Evolutionary conservation across 2,329 filamentous ascomycete genomes (phyloP), one percentile per base, ranked within the genome.

Genomic region (Aspergillus sergii): DNA sequence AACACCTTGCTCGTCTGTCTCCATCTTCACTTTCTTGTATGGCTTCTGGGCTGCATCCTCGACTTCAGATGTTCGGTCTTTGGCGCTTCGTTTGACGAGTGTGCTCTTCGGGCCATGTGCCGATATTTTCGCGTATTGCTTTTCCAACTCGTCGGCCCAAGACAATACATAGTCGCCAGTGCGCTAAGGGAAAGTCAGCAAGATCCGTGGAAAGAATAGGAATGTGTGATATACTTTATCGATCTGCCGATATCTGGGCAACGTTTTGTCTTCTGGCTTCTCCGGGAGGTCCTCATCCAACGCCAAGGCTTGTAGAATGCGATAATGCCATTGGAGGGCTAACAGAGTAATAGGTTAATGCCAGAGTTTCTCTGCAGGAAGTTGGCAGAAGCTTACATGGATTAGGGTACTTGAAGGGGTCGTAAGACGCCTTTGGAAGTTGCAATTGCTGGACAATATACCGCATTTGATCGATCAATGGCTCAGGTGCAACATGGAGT

Each of bases 321-420:
- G 90, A 82, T 98, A 99, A 80, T 98, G 95, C 94, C 94, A 99
- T 79, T 99, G 95, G 28, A 99, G 83, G 10, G 91, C 86, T 73
- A 57, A 7, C 16, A n/a, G 16, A 19, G 5, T 9, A 34, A 67
- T 66, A 46, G 57, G 34, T 36, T 59, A 59, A 39, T 26, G 21
- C 43, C 12, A 8, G 4, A 12, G 9, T 6, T 23, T 5, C 12
- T 12, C 1, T 14, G 43, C n/a, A n/a, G 2, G 23, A 4, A 9
- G 10, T 19, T 23, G 32, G 5, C 19, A 51, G 34, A n/a, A 45
- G 46, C 78, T 65, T 70, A 80, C 80, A 74, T 11, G 94, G 93
- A 66, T 99, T 99, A 0, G 95, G 92, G 72, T 97, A 98, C 72
- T 91, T 95, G 1, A 83, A 82, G 1, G 94, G 94, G 68, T 96